These are phyloP conservation scores for Gonium pectorale DNA, from an alignment of 139 green algal genomes.

Conservation along the genomic window DNA sequence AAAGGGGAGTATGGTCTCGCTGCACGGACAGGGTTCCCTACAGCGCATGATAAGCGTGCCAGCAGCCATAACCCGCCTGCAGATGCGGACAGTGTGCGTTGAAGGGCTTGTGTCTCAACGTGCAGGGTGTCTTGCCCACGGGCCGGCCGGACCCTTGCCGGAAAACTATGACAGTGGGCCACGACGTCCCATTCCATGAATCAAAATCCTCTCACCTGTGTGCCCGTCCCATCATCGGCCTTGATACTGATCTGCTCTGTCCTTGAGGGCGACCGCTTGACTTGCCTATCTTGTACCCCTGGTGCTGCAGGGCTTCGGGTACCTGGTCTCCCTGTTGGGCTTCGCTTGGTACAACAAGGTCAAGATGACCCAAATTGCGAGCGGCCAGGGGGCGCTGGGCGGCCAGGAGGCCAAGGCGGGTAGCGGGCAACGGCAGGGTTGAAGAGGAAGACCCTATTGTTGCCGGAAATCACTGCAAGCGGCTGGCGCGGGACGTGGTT, in stretches of 20 bases:
- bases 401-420: background rate
- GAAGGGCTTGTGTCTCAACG: too few relatives aligned
- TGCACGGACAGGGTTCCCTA: too few relatives aligned
- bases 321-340: slow-evolving; percentile 68
- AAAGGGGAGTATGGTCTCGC: too few relatives aligned
- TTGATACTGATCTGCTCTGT: background rate
- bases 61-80: too few relatives aligned
- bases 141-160: background rate
- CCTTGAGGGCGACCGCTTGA: background rate
- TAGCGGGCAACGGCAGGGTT: background rate
- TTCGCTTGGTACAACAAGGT: slow-evolving; percentile 85
- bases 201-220: too few relatives aligned
- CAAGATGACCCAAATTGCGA: slow-evolving; percentile 76
- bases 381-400: background rate
- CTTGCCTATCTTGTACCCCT: background rate
- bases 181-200: too few relatives aligned
- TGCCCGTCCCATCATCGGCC: too few relatives aligned
- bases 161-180: too few relatives aligned
- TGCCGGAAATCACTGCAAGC: too few relatives aligned
- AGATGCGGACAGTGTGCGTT: too few relatives aligned
- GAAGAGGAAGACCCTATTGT: background rate
- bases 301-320: slow-evolving; percentile 64
- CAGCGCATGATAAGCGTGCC: too few relatives aligned
- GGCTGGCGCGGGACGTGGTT: too few relatives aligned
- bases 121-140: background rate